Evolutionary conservation across 1,284 basidiomycete genomes (phyloP).

Genomic region (Ceratobasidium sp.): DNA sequence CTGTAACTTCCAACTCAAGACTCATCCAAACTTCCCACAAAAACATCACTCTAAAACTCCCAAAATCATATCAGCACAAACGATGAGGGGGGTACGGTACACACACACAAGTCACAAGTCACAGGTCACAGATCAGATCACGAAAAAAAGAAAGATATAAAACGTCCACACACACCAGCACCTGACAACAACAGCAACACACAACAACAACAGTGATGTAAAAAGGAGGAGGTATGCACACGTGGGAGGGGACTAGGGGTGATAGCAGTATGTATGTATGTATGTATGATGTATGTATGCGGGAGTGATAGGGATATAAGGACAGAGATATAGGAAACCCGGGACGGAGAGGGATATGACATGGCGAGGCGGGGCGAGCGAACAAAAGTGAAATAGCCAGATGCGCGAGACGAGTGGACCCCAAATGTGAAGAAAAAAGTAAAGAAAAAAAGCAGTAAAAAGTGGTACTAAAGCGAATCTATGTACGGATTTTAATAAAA

Average conservation of each 20-base stretch:
- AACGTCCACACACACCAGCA: too few species aligned
- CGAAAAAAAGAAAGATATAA: neutral
- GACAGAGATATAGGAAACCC: slow-evolving; percentile 52
- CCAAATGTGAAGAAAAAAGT: neutral
- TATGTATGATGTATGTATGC: slow-evolving; percentile 1
- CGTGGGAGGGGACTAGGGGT: slow-evolving; percentile 38
- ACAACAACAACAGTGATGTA: neutral
- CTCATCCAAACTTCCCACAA: neutral
- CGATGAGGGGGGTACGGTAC: slow-evolving; percentile 17
- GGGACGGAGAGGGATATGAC: slow-evolving; percentile 48
- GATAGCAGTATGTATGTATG: neutral
- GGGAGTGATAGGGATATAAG: slow-evolving; percentile 47
- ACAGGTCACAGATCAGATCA: too few species aligned
- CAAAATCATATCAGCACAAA: slow-evolving; percentile 43
- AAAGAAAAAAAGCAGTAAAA: neutral
- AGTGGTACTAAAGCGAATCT: slow-evolving; percentile 29
- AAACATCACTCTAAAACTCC: slow-evolving; percentile 28
- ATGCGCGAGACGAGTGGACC: slow-evolving; percentile 11
- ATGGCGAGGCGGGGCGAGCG: slow-evolving; percentile 47
- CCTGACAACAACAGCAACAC: neutral
- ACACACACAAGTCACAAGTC: slow-evolving; percentile 13
- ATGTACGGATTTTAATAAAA: slow-evolving; percentile 43
- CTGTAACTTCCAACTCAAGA: neutral
- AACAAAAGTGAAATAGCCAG: slow-evolving; percentile 32
- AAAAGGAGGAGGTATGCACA: slow-evolving; percentile 40